Evolutionary conservation across 2,329 filamentous ascomycete genomes (phyloP).

Genomic region (Penicillium sp.): DNA sequence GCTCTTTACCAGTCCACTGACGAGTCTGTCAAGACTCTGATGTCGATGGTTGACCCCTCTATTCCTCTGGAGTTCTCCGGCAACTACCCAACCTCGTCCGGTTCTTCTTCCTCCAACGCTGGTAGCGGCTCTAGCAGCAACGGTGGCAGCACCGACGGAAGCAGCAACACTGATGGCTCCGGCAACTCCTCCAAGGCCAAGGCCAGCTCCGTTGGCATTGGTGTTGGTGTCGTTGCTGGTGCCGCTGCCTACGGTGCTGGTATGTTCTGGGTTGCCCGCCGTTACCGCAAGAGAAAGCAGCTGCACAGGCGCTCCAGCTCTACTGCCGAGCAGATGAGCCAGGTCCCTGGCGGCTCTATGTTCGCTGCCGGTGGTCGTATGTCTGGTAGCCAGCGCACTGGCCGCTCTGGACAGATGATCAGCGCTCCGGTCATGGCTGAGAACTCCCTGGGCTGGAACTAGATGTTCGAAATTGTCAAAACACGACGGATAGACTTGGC

Average conservation of each 20-base stretch:
- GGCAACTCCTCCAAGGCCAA: constrained; percentile 48
- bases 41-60: constrained; percentile 80
- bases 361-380: constrained; percentile 53
- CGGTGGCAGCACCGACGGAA: constrained; percentile 38
- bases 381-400: constrained; percentile 69
- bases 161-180: constrained; percentile 55
- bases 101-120: constrained; percentile 43
- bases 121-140: constrained; percentile 32
- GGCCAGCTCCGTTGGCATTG: constrained; percentile 67
- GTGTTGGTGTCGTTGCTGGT: constrained; percentile 76
- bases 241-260: constrained; percentile 88
- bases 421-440: constrained; percentile 89
- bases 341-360: constrained; percentile 54
- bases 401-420: constrained; percentile 71
- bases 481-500: constrained; percentile 25
- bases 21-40: constrained; percentile 71
- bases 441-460: constrained; percentile 97
- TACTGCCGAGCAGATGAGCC: constrained; percentile 69
- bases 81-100: constrained; percentile 31
- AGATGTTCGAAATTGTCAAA: constrained; percentile 43
- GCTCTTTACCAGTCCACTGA: constrained; percentile 74
- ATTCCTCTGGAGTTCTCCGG: constrained; percentile 68
- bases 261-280: constrained; percentile 90
- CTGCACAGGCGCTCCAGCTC: constrained; percentile 79
- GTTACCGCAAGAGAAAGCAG: constrained; percentile 86